Evolutionary conservation across 2,329 filamentous ascomycete genomes (phyloP).

Genomic region (Stagonosporopsis vannaccii): DNA sequence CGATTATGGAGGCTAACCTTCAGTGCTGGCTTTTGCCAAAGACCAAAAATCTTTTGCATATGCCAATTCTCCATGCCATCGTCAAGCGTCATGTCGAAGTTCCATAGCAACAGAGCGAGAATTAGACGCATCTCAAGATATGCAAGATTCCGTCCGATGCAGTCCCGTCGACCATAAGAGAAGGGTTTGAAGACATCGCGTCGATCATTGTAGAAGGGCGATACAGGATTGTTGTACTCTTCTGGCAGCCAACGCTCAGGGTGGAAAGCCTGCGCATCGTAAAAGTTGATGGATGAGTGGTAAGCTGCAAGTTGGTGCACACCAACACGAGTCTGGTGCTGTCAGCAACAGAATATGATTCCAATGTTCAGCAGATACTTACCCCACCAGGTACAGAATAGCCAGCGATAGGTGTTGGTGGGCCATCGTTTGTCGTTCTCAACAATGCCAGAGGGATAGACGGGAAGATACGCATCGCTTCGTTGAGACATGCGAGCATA

Average conservation of each 20-base stretch:
- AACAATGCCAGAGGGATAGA: conserved; percentile 13
- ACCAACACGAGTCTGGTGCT: conserved; percentile 15
- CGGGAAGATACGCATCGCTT: conserved; percentile 15
- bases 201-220: conserved; percentile 35
- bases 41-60: conserved; percentile 43
- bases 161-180: conserved; percentile 24
- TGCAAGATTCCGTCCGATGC: conserved; percentile 27
- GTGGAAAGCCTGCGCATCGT: conserved; percentile 18
- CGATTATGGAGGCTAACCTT: conserved; percentile 6
- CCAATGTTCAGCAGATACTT: neutral
- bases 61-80: conserved; percentile 41
- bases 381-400: conserved; percentile 14
- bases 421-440: conserved; percentile 2
- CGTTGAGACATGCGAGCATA: conserved; percentile 13
- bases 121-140: conserved; percentile 21
- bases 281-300: conserved; percentile 19
- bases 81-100: conserved; percentile 49
- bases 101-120: conserved; percentile 46
- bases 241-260: conserved; percentile 25
- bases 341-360: neutral
- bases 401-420: conserved; percentile 14
- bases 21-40: conserved; percentile 50
- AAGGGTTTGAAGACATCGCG: conserved; percentile 30
- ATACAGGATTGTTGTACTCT: conserved; percentile 6
- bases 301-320: conserved; percentile 22